A percentile compares a stretch with the other conserved stretches of the same genome.
Conservation (phyloP, 768 basidiomycete species). For the Pisolithus albus region DNA sequence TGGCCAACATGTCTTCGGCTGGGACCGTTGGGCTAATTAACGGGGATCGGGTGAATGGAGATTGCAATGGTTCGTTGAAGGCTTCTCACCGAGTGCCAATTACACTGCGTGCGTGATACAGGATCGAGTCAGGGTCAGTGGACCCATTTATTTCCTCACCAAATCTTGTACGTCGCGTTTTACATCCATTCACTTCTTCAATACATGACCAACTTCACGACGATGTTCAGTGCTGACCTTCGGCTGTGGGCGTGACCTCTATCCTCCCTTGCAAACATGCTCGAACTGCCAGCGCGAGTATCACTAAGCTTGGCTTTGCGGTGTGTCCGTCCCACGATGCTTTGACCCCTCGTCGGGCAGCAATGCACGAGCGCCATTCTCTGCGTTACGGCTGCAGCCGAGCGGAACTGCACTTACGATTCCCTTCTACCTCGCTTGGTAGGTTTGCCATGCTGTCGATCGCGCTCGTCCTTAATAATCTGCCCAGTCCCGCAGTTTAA, state of each 20-base stretch:
- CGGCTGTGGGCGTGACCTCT: conserved; percentile 73
- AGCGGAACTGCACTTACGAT: conserved; percentile 42
- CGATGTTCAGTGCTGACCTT: conserved; percentile 61
- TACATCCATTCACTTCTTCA: conserved; percentile 38
- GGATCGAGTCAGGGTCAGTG: conserved; percentile 51
- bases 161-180: conserved; percentile 52
- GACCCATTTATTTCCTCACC: conserved; percentile 66
- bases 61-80: conserved; percentile 58
- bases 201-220: conserved; percentile 68
- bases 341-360: conserved; percentile 24
- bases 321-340: conserved; percentile 68
- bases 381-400: conserved; percentile 44
- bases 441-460: conserved; percentile 60
- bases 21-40: conserved; percentile 16
- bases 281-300: conserved; percentile 69
- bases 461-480: conserved; percentile 71
- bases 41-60: conserved; percentile 46
- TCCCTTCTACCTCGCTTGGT: conserved; percentile 75
- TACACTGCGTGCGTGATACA: conserved; percentile 69
- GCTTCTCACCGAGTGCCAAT: conserved; percentile 60
- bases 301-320: conserved; percentile 72
- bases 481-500: conserved; percentile 61
- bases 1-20: conserved; percentile 34
- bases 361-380: conserved; percentile 32
- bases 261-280: conserved; percentile 74